Conservation (phyloP, 306 rosid genomes). For the Erythrophleum fordii region DNA sequence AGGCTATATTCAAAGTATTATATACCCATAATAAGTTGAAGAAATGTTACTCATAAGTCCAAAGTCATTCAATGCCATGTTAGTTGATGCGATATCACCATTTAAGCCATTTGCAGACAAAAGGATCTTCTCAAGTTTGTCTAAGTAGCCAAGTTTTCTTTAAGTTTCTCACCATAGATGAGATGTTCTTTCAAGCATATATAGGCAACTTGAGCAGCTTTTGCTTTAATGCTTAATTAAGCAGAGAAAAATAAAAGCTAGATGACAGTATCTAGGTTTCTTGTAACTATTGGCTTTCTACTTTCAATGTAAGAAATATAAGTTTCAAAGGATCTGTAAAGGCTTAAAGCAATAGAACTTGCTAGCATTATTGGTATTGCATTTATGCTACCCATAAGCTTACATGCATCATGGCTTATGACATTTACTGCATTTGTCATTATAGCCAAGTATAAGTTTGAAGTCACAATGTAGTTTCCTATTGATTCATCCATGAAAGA, state of each 20-base stretch:
- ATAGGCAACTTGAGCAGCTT: conserved; percentile 39
- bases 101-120: conserved; percentile 41
- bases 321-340: conserved; percentile 84
- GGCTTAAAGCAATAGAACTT: conserved; percentile 62
- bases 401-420: conserved; percentile 68
- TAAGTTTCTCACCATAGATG: conserved; percentile 43
- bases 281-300: conserved; percentile 51
- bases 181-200: conserved; percentile 49
- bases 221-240: conserved; percentile 43
- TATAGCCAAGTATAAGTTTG: conserved; percentile 47
- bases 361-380: conserved; percentile 55
- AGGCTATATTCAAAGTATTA: no score
- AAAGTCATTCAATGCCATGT: conserved; percentile 57
- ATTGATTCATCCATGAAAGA: background rate
- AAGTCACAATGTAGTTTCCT: background rate
- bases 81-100: conserved; percentile 13
- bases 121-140: conserved; percentile 49
- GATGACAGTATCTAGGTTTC: conserved; percentile 69
- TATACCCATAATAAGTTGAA: background rate
- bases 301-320: conserved; percentile 61
- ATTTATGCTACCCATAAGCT: conserved; percentile 74
- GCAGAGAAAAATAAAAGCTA: conserved; percentile 67
- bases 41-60: conserved; percentile 59
- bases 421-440: conserved; percentile 58
- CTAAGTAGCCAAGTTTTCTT: conserved; percentile 42